phyloP scores from a whole-genome alignment of 805 yeast genomes.

The Hagleromyces aurorensis region DNA sequence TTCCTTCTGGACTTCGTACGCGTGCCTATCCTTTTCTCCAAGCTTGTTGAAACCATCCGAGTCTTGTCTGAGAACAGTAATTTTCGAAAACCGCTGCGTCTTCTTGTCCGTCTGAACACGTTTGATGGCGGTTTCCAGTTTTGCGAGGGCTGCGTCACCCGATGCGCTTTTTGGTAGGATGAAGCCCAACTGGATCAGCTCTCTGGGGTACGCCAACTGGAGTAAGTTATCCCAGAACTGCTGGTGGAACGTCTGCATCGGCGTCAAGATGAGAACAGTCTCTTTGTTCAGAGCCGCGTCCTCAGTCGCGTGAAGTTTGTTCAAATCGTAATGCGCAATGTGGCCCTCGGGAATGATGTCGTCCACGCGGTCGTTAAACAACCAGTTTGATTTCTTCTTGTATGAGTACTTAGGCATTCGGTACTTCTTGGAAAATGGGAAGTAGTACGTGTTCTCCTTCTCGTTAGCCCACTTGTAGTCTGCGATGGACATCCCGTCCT shows the following conservation, averaged over 20 bases:
- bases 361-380: conserved; percentile 43
- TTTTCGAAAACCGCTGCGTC: conserved; percentile 64
- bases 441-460: conserved; percentile 29
- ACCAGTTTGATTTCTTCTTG: conserved; percentile 31
- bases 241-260: conserved; percentile 78
- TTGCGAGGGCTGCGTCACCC: conserved; percentile 72
- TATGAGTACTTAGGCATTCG: conserved; percentile 42
- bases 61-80: conserved; percentile 89
- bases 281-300: conserved; percentile 71
- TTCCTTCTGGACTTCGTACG: conserved; percentile 74
- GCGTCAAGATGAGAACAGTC: conserved; percentile 78
- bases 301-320: conserved; percentile 62
- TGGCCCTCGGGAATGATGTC: conserved; percentile 63
- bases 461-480: conserved; percentile 33
- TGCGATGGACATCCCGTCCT: conserved; percentile 17
- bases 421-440: conserved; percentile 28
- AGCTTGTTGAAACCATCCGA: conserved; percentile 67
- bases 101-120: conserved; percentile 56
- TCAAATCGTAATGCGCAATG: conserved; percentile 77
- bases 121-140: conserved; percentile 70
- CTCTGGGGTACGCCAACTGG: conserved; percentile 73
- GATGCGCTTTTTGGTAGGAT: conserved; percentile 76
- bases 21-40: conserved; percentile 84
- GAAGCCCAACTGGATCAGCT: conserved; percentile 79
- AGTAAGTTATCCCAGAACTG: conserved; percentile 84